These are phyloP conservation scores for Yarrowia keelungensis DNA, from an alignment of 805 yeast species.

Conservation along the genomic window DNA sequence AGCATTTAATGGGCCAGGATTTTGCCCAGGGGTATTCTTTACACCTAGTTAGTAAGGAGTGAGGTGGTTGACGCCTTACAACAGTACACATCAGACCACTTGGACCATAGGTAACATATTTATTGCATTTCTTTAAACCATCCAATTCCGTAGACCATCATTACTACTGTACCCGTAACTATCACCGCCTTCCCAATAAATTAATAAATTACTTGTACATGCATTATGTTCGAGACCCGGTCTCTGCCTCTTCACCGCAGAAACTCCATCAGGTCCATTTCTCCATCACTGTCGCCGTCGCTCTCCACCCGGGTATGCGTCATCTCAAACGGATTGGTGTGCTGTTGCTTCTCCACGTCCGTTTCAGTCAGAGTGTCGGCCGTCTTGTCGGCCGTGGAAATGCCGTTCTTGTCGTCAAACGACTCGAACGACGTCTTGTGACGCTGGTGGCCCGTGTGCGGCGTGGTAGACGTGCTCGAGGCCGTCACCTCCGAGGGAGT, in stretches of 20 bases:
- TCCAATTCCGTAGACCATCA: no score
- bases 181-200: conserved; percentile 8
- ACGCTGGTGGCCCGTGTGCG: conserved; percentile 14
- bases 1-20: conserved; percentile 33
- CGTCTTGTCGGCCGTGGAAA: conserved; percentile 14
- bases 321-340: conserved; percentile 31
- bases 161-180: neutral
- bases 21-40: conserved; percentile 42
- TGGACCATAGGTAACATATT: neutral
- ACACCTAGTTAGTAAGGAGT: no score
- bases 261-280: conserved; percentile 41
- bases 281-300: conserved; percentile 37
- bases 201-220: conserved; percentile 37
- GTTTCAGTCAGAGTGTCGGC: conserved; percentile 28
- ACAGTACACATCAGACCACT: no score
- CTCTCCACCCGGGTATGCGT: conserved; percentile 22
- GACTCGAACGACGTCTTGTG: conserved; percentile 29
- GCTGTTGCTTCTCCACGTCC: conserved; percentile 16
- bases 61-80: no score
- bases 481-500: conserved; percentile 15
- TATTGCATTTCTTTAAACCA: neutral
- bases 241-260: conserved; percentile 1
- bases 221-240: conserved; percentile 1
- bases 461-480: conserved; percentile 12
- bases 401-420: conserved; percentile 24